Evolutionary conservation across 2,329 filamentous ascomycete genomes (phyloP).

Genomic region (Colletotrichum theobromicola): DNA sequence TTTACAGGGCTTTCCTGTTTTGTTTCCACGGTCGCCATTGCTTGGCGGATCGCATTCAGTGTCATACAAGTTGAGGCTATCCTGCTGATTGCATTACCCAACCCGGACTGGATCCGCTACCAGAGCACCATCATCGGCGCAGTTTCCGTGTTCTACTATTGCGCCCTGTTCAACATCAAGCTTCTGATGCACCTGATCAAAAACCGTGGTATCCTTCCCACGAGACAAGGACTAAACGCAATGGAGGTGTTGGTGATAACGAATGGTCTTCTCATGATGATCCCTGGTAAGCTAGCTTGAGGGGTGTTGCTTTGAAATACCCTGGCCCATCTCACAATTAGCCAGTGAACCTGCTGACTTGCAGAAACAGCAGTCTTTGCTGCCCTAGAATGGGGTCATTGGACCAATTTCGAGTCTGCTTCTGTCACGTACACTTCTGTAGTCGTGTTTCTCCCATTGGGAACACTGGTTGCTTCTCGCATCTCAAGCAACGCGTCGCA

Average conservation of each 20-base stretch:
- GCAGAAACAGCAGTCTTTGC: conserved; percentile 52
- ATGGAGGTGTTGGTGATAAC: conserved; percentile 62
- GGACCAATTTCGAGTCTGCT: conserved; percentile 51
- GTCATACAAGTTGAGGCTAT: conserved; percentile 40
- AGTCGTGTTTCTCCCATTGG: conserved; percentile 56
- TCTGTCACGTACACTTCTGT: conserved; percentile 56
- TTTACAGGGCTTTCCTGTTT: conserved; percentile 36
- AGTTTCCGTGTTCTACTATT: conserved; percentile 56
- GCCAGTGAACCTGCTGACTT: background rate
- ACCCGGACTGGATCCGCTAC: conserved; percentile 40
- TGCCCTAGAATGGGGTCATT: conserved; percentile 47
- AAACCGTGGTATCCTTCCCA: conserved; percentile 52
- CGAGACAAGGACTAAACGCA: conserved; percentile 45
- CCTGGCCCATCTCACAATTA: background rate
- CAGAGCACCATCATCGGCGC: conserved; percentile 42
- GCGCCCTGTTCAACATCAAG: conserved; percentile 59
- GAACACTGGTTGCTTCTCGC: conserved; percentile 56
- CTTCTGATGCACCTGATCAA: conserved; percentile 52
- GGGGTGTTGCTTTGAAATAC: background rate
- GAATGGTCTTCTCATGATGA: conserved; percentile 60
- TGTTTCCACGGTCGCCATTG: conserved; percentile 32
- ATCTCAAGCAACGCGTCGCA: conserved; percentile 32
- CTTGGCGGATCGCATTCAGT: conserved; percentile 37
- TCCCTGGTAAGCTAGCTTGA: conserved; percentile 49
- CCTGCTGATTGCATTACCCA: conserved; percentile 27